phyloP scores from a whole-genome alignment of 2,329 filamentous ascomycete species.

The Xylaria digitata region DNA sequence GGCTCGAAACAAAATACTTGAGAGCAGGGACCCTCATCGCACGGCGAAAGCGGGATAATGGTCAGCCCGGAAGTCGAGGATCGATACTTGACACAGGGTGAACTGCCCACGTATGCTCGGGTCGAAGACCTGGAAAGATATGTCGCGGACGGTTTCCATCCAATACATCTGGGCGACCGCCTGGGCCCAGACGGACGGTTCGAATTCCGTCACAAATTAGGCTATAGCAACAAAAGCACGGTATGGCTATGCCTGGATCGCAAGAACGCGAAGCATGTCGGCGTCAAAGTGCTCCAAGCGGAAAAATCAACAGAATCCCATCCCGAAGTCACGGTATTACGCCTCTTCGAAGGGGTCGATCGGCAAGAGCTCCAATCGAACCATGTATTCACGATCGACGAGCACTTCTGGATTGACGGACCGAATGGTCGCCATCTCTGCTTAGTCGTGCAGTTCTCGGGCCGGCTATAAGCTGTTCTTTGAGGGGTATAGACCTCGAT shows the following conservation, averaged over 20 bases:
- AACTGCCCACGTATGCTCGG: neutral
- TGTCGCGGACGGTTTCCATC: constrained; percentile 25
- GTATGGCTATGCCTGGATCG: constrained; percentile 27
- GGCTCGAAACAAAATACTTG: neutral
- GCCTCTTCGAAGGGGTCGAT: constrained; percentile 10
- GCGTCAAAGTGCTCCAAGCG: constrained; percentile 20
- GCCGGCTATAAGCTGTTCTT: constrained; percentile 18
- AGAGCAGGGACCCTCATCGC: neutral
- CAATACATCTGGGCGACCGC: constrained; percentile 27
- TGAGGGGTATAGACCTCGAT: constrained; percentile 16
- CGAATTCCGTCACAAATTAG: constrained; percentile 33
- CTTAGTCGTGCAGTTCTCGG: constrained; percentile 22
- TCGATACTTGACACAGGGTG: neutral
- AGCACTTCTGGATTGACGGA: constrained; percentile 29
- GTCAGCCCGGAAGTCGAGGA: neutral
- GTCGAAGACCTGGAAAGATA: constrained; percentile 26
- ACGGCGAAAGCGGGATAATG: neutral
- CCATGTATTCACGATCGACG: constrained; percentile 17
- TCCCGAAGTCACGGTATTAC: constrained; percentile 12
- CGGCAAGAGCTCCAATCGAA: constrained; percentile 17
- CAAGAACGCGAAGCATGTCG: constrained; percentile 1
- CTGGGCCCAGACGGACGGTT: constrained; percentile 27
- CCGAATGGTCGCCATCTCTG: constrained; percentile 36
- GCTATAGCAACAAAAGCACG: constrained; percentile 19
- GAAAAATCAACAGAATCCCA: constrained; percentile 9